Evolutionary conservation across 2,329 filamentous ascomycete genomes (phyloP), one percentile per base, ranked within the genome.

Genomic region (Didymella pomorum): DNA sequence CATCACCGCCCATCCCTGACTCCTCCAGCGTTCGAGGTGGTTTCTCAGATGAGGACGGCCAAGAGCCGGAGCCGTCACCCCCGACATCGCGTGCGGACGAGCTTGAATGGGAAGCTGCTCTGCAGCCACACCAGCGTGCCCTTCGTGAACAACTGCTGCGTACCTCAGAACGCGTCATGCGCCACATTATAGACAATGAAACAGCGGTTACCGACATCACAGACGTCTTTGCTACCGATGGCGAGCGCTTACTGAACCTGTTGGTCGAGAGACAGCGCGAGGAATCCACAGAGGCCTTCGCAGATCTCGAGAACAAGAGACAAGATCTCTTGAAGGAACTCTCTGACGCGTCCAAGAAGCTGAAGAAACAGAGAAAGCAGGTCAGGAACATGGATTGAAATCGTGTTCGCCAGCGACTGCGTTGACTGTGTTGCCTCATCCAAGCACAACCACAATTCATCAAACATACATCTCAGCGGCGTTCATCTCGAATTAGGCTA

Each of bases 101-200:
- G 21, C 64, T 76, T 33, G 69, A 72, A 28, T 81, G 79, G 79
- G 74, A 77, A 43, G 65, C 68, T 3, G 70, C 67, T 14, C 69
- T 81, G 0, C 61, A 73, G 35, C 71, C 77, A 12, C 74, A 80
- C 37, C 79, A 81, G 49, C 71, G 71, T 28, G 67, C 69, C 35
- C 58, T 81, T 6, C 71, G 76, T 37, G 75, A 79, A 16, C 68
- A 74, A 33, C 65, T 81, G 23, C 67, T 78, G 21, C 71, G 71
- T n/a, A 71, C 79, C 3, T 77, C 78, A 3, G 69, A 83, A 71
- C 73, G 73, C 18, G 74, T 85, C 10, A 65, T 80, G 9, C 76
- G 69, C 1, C 77, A 83, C 54, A 75, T 86, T 18, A 73, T 82
- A 9, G 75, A 79, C n/a, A 77, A 79, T 43, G 82, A 83, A 63